Base-by-base conservation (phyloP, 768 basidiomycete genomes). In the Serpula lacrymans region DNA sequence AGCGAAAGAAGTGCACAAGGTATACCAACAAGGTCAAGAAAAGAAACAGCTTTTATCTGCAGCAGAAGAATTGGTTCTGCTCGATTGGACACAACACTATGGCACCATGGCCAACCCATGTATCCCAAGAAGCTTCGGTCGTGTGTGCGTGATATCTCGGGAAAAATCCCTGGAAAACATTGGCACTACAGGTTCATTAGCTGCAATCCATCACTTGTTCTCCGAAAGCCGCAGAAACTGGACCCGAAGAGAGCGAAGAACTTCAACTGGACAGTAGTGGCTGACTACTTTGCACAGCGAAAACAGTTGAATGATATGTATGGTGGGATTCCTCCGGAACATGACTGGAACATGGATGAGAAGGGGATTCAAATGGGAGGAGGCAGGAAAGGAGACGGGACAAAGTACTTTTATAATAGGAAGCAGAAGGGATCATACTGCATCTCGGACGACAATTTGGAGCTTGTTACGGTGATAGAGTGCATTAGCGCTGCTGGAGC, bases 401-500 rank as follows among this genome's bases (percentile, higher is more conserved):
- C 40, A 14, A 59, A 59, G 44, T 58, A 49, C 39, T 53, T 67
- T 33, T 60, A 63, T 37, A 39, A 49, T n/a, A n/a, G n/a, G n/a
- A n/a, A n/a, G n/a, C n/a, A n/a, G n/a, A n/a, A n/a, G n/a, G n/a
- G n/a, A n/a, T n/a, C n/a, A n/a, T n/a, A n/a, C n/a, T n/a, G n/a
- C n/a, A 41, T 55, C 6, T 38, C 47, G 6, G 59, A 52, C 46
- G 65, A 51, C n/a, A 64, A 67, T 41, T 48, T 65, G 2, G 68
- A 77, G 46, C 59, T 73, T 2, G 64, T 76, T 11, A 76, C 73
- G 0, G 51, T 75, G 17, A 66, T 77, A 26, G 70, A 76, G 47
- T 57, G 60, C 36, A 49, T 71, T 4, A 68, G 63, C 36, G 67
- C 74, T 9, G 66, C 66, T 54, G 70, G 70, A 0, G 49, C 37